These are phyloP conservation scores for Hypoxylon cercidicola DNA, from an alignment of 495 filamentous ascomycete species.

Conservation along the genomic window DNA sequence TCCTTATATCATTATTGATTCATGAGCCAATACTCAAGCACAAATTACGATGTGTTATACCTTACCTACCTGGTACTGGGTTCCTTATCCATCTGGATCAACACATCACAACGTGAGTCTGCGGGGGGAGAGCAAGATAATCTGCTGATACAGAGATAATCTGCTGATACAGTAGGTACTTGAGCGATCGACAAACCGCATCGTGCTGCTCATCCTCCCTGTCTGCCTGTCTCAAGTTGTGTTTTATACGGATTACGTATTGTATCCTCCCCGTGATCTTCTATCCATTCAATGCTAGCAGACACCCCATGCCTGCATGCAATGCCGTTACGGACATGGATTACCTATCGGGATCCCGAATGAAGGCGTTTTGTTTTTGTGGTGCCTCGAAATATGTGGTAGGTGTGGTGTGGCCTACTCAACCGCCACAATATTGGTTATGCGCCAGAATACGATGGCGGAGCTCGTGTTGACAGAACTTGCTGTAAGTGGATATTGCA, in stretches of 20 bases:
- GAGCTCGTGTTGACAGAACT: slow-evolving; percentile 39
- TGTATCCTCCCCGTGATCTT: slow-evolving; percentile 1
- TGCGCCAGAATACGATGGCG: slow-evolving; percentile 23
- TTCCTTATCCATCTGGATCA: slow-evolving; percentile 19
- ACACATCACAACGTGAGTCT: slow-evolving; percentile 13
- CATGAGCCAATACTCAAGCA: background rate
- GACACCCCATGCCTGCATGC: background rate
- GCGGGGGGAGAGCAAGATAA: slow-evolving; percentile 26
- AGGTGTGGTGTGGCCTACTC: background rate
- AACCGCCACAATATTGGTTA: slow-evolving; percentile 22
- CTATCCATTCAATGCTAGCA: slow-evolving; percentile 11
- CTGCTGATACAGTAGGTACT: background rate
- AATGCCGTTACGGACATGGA: slow-evolving; percentile 14
- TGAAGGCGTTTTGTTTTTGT: slow-evolving; percentile 5
- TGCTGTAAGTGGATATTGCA: slow-evolving; percentile 11
- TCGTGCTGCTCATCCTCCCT: slow-evolving; percentile 17
- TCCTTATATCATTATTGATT: slow-evolving; percentile 10
- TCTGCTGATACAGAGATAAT: background rate
- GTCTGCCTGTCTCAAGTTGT: slow-evolving; percentile 38
- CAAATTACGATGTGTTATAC: slow-evolving; percentile 25
- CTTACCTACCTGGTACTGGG: too few relatives aligned
- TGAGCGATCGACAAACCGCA: slow-evolving; percentile 39
- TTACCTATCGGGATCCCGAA: slow-evolving; percentile 12
- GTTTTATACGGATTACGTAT: slow-evolving; percentile 26
- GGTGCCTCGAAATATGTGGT: slow-evolving; percentile 19